Conservation (phyloP, 2,329 filamentous ascomycete genomes). For the Penicillium aurantiogriseum region DNA sequence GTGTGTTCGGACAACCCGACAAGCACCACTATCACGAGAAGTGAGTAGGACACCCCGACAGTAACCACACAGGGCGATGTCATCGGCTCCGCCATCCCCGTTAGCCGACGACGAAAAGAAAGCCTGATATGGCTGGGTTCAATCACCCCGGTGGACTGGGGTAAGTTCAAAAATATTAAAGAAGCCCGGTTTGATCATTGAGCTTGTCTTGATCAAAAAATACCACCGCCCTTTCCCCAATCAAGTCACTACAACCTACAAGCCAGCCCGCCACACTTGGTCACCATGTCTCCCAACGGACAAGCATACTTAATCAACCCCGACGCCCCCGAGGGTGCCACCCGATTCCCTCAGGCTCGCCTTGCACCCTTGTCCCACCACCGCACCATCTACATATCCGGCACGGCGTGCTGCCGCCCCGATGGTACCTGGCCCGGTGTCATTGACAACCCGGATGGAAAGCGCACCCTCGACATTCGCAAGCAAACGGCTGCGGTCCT, state of each 20-base stretch:
- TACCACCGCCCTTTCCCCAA: not conserved
- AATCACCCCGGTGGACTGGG: not conserved
- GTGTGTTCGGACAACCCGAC: not conserved
- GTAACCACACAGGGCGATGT: not conserved
- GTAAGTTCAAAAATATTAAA: not conserved
- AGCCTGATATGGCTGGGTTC: not conserved
- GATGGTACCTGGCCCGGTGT: slow-evolving; percentile 40
- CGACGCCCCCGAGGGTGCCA: slow-evolving; percentile 25
- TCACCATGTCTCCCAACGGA: slow-evolving; percentile 36
- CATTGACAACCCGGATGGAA: slow-evolving; percentile 39
- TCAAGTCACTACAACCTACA: not conserved
- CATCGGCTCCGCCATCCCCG: not conserved
- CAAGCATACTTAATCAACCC: slow-evolving; percentile 37
- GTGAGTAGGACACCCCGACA: too few species aligned
- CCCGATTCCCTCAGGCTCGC: slow-evolving; percentile 40
- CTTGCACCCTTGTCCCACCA: slow-evolving; percentile 31
- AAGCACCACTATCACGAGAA: too few species aligned
- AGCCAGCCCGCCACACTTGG: not conserved
- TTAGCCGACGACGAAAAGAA: not conserved
- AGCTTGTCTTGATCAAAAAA: not conserved
- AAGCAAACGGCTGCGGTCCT: slow-evolving; percentile 43
- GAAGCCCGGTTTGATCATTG: not conserved
- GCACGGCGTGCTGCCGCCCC: slow-evolving; percentile 36
- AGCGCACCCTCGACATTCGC: slow-evolving; percentile 35
- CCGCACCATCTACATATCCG: slow-evolving; percentile 44